Evolutionary conservation across 2,329 filamentous ascomycete genomes (phyloP).

Genomic region (Dissoconium aciculare): DNA sequence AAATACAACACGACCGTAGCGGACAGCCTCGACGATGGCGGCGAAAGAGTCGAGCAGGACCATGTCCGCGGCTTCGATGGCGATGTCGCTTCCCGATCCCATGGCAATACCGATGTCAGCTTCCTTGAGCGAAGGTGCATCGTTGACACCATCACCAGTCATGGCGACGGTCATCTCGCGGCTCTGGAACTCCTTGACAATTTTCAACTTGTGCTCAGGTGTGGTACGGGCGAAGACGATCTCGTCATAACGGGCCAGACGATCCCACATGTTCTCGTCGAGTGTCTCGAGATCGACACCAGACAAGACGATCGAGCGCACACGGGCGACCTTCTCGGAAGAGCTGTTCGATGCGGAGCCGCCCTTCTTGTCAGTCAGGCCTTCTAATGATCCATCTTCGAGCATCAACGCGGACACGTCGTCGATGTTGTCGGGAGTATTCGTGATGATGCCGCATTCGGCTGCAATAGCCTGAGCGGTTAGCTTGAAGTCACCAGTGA

Average conservation of each 20-base stretch:
- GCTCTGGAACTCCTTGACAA: conserved; percentile 58
- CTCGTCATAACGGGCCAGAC: conserved; percentile 49
- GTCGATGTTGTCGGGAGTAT: conserved; percentile 36
- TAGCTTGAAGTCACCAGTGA: conserved; percentile 63
- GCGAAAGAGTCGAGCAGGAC: conserved; percentile 54
- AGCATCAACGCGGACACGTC: conserved; percentile 37
- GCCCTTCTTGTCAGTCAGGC: conserved; percentile 11
- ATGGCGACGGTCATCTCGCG: conserved; percentile 42
- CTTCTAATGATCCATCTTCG: conserved; percentile 17
- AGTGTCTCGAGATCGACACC: conserved; percentile 52
- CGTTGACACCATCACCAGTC: conserved; percentile 37
- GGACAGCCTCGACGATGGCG: conserved; percentile 56
- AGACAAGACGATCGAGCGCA: conserved; percentile 45
- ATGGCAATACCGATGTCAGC: conserved; percentile 47
- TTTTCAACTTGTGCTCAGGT: conserved; percentile 64
- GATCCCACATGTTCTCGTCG: conserved; percentile 54
- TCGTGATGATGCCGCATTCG: conserved; percentile 56
- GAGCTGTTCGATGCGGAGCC: conserved; percentile 6
- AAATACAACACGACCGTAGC: conserved; percentile 61
- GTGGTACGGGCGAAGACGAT: conserved; percentile 65
- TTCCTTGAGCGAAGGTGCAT: conserved; percentile 39
- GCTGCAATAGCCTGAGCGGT: conserved; percentile 59
- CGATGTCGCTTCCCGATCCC: conserved; percentile 44
- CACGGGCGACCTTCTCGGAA: conserved; percentile 5
- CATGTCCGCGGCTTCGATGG: conserved; percentile 48